phyloP scores from a whole-genome alignment of 129 eudicot genomes.

The Escallonia herrerae region DNA sequence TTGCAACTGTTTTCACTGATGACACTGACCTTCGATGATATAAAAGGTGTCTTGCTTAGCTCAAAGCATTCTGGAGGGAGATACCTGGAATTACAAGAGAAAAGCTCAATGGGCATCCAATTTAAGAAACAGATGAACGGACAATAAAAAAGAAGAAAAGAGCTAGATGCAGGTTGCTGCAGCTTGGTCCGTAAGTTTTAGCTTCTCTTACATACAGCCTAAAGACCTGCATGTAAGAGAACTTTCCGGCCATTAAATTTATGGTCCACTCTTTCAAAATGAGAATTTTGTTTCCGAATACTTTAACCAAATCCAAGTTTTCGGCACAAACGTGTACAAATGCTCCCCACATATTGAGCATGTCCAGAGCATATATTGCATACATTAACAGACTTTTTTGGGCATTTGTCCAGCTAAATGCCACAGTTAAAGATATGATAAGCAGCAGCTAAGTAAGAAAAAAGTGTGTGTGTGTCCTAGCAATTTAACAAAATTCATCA shows the following conservation, averaged over 20 bases:
- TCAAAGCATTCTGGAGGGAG: conserved; percentile 99
- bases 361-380: not conserved
- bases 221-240: too few species aligned
- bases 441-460: too few species aligned
- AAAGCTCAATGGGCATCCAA: not conserved
- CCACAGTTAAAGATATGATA: too few species aligned
- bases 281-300: too few species aligned
- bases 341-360: not conserved
- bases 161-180: not conserved
- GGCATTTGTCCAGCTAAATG: too few species aligned
- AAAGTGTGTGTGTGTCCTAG: not conserved
- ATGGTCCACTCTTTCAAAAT: too few species aligned
- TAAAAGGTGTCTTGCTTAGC: conserved; percentile 79
- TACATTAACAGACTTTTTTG: not conserved
- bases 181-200: too few species aligned
- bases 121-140: not conserved
- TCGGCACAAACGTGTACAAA: too few species aligned
- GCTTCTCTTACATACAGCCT: too few species aligned
- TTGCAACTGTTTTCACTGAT: too few species aligned
- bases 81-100: conserved; percentile 51
- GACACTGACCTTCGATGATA: conserved; percentile 80
- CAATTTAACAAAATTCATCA: not conserved
- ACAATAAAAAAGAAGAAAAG: not conserved
- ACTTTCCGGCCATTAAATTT: too few species aligned
- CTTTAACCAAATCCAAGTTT: too few species aligned